Evolutionary conservation across 1,284 basidiomycete species (phyloP), one percentile per base, ranked within the genome.

Genomic region (Ganoderma boninense): DNA sequence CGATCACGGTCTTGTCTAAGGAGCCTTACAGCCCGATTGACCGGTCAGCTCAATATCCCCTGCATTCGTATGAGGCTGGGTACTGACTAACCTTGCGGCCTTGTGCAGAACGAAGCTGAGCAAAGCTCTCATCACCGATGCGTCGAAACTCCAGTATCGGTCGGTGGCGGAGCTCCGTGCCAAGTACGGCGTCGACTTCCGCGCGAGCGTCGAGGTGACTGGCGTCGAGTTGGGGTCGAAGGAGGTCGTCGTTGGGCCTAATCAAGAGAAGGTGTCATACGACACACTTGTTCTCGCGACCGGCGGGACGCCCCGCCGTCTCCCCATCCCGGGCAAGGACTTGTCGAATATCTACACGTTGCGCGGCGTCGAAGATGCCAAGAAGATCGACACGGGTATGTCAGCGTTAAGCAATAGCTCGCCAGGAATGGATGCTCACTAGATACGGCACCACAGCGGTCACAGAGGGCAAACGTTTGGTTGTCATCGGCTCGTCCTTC

Each of bases 401-500:
- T 73, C 7, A 54, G 23, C 11, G 66, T 40, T 35, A 2, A n/a
- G 7, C 26, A 14, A 20, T 40, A 14, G 14, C 18, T 57, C 7
- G 32, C 23, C 10, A 52, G 35, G 65, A 54, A 60, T 59, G 20
- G 29, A 38, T 32, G 8, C 38, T 74, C n/a, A 73, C 38, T 42
- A n/a, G 43, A 11, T 10, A 40, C 29, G 23, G 10, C 56, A 23
- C 42, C 6, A 44, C 43, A 78, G 80, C 76, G 10, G 75, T 70
- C 18, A 82, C 89, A 78, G 90, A 92, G 77, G 93, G 93, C 38
- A 93, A 95, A 77, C 87, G 90, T 66, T 82, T 95, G 62, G 95
- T 97, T 43, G 89, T 98, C 43, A 93, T 98, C 73, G 97, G 97
- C 1, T 94, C 92, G 43, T 95, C 93, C 23, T 98, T 98, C 83